A percentile compares a stretch with the other conserved stretches of the same genome.
Conservation (phyloP, 352 stramenopile genomes). For the Globisporangium camurandrum region DNA sequence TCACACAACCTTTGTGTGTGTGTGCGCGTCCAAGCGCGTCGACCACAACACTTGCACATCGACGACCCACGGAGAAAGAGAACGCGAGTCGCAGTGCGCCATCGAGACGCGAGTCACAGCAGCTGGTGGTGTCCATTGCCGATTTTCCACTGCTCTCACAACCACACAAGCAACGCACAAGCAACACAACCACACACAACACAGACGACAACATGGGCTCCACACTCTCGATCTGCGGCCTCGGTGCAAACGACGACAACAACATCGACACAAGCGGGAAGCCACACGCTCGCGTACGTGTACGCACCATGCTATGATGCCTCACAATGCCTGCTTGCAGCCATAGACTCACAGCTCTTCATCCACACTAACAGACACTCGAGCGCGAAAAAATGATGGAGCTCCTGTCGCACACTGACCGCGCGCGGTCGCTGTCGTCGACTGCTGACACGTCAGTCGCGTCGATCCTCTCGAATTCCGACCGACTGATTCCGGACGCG, state of each 20-base stretch:
- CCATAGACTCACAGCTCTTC: neutral
- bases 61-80: too few relatives aligned
- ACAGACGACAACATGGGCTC: slow-evolving; percentile 19
- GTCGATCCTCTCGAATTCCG: slow-evolving; percentile 55
- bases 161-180: neutral
- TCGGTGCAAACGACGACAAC: slow-evolving; percentile 14
- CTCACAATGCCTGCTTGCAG: neutral
- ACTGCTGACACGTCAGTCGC: slow-evolving; percentile 41
- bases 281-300: slow-evolving; percentile 13
- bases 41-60: too few relatives aligned
- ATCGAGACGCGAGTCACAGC: too few relatives aligned
- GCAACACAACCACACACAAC: neutral
- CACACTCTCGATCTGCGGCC: slow-evolving; percentile 31
- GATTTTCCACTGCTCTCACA: too few relatives aligned
- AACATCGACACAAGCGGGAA: slow-evolving; percentile 12
- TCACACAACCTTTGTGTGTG: too few relatives aligned
- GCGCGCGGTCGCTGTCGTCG: slow-evolving; percentile 27
- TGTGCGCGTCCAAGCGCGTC: too few relatives aligned
- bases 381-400: slow-evolving; percentile 24
- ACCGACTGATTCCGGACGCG: slow-evolving; percentile 48
- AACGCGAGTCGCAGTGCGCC: too few relatives aligned
- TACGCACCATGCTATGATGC: too few relatives aligned
- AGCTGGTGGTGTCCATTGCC: too few relatives aligned
- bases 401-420: slow-evolving; percentile 13
- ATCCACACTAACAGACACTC: slow-evolving; percentile 1